Conservation (phyloP, 257 asterid genomes). For the Vinca minor region DNA sequence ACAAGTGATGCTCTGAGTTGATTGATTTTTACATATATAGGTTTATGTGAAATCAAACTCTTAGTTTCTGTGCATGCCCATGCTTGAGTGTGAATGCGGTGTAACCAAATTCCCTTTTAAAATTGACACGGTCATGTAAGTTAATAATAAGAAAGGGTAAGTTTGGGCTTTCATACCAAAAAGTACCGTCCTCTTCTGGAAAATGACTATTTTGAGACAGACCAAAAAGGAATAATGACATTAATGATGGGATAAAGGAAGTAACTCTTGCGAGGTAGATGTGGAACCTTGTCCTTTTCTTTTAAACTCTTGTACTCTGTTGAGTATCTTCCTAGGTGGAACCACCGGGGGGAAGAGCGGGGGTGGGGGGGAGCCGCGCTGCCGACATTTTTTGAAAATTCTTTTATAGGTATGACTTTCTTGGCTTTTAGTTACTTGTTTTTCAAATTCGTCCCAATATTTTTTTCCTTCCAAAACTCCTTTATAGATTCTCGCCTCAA, state of each 20-base stretch:
- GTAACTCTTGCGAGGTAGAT: not conserved
- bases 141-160: not conserved
- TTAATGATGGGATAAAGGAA: not conserved
- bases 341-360: no score
- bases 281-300: not conserved
- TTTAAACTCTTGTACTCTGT: not conserved
- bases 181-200: not conserved
- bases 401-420: no score
- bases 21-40: not conserved
- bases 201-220: not conserved
- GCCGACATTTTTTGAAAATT: no score
- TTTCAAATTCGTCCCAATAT: no score
- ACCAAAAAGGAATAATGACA: not conserved
- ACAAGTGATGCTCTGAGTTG: not conserved
- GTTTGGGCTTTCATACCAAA: not conserved
- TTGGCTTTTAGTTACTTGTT: no score
- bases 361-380: no score
- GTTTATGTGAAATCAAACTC: not conserved
- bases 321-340: no score
- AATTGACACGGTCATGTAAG: not conserved
- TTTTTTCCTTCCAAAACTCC: no score
- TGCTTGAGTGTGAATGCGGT: not conserved
- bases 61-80: not conserved
- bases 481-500: no score
- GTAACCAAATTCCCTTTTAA: not conserved